Evolutionary conservation across 2,329 filamentous ascomycete species (phyloP), one percentile per base, ranked within the genome.

Genomic region (Fusarium ambrosium): DNA sequence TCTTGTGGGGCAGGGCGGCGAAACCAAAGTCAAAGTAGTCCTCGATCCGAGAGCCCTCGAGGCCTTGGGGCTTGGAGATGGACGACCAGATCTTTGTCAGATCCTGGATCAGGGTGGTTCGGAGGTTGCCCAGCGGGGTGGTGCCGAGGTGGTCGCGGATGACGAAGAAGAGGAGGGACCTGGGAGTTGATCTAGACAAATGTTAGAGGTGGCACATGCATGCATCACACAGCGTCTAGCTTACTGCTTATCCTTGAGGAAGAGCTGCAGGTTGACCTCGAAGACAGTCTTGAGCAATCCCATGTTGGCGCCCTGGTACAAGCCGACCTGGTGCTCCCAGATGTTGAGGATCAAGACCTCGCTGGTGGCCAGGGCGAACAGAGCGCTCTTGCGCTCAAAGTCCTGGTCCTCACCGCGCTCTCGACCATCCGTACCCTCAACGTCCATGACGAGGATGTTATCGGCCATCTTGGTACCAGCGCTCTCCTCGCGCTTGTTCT

Each of bases 21-120:
- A 99, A 99, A 64, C 95, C 95, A 84, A 99, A 98, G 85, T 99
- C 97, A 80, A 99, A 99, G 86, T 98, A 99, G 81, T 99, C 96
- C 78, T 97, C 94, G 75, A 99, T 98, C 67, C 89, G 91, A 22
- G 96, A 96, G 76, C 92, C 91, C 81, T 99, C 97, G 66, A 98
- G 88, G 1, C 96, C 96, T 36, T 92, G 85, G 5, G 97, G 97
- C 82, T 99, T 99, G 45, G 95, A 95, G 70, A 99, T 92, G 59
- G 94, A 93, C 4, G 93, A 90, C 97, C 97, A 99, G 78, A 99
- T 95, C 82, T 96, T 94, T 61, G 92, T 92, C 72, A 99, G 88
- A 82, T 98, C 97, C 84, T 97, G 94, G 75, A 98, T 88, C 59
- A 99, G 86, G 1, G 97, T 99, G 79, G 94, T 94, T 81, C 95